Evolutionary conservation across 768 basidiomycete species (phyloP).

Genomic region (Tephrocybe sp.): DNA sequence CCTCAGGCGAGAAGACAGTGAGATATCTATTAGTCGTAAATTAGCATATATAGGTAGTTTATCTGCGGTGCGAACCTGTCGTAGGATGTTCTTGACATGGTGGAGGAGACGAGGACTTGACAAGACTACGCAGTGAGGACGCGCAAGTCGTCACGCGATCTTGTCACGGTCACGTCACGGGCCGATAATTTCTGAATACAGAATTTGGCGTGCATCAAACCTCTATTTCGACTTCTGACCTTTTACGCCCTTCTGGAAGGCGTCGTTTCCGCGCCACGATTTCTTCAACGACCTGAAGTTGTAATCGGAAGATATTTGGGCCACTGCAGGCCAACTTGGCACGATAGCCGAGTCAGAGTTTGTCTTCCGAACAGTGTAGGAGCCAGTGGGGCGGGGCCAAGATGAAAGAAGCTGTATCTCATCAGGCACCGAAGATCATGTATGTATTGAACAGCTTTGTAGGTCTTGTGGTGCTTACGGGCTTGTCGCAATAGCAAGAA

Average conservation of each 20-base stretch:
- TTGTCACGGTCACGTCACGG: constrained; percentile 34
- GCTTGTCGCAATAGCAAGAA: constrained; percentile 63
- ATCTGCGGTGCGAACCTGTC: constrained; percentile 57
- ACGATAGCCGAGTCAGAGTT: constrained; percentile 1
- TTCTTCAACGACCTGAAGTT: background rate
- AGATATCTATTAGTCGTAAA: constrained; percentile 65
- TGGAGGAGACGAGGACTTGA: constrained; percentile 28
- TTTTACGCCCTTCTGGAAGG: background rate
- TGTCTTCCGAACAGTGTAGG: background rate
- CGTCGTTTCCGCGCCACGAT: background rate
- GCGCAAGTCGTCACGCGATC: constrained; percentile 60
- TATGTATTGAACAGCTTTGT: constrained; percentile 2
- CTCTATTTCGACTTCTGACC: background rate
- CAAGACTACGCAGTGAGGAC: constrained; percentile 27
- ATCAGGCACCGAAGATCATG: constrained; percentile 44
- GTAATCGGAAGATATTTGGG: background rate
- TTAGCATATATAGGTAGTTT: background rate
- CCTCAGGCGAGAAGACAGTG: constrained; percentile 97
- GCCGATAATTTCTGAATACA: constrained; percentile 16
- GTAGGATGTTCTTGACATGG: constrained; percentile 94
- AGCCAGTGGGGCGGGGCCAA: background rate
- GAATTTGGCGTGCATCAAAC: background rate
- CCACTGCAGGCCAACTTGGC: background rate
- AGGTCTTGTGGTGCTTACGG: background rate
- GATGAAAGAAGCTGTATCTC: constrained; percentile 84